A percentile compares a stretch with the other conserved stretches of the same genome.
These are phyloP conservation scores for Trichophyton mentagrophytes DNA, from an alignment of 2,329 filamentous ascomycete genomes.

Conservation along the genomic window DNA sequence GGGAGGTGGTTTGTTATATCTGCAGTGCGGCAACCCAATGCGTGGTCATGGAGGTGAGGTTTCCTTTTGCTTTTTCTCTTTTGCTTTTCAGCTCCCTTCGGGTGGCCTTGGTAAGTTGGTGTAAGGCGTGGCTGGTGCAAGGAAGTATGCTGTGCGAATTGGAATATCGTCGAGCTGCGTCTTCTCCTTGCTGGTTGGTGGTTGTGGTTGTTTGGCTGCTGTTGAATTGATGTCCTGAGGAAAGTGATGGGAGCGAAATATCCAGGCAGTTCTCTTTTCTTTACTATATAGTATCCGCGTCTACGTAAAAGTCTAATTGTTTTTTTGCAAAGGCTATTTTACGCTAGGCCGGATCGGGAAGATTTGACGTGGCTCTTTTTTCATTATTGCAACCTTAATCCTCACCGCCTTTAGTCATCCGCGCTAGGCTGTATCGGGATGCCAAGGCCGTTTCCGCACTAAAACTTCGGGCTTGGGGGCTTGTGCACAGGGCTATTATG, in stretches of 20 bases:
- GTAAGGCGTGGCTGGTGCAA: not conserved
- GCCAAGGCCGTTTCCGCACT: not conserved
- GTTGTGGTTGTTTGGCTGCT: not conserved
- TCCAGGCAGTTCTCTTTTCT: not conserved
- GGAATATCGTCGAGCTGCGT: too few relatives aligned
- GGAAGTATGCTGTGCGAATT: not conserved
- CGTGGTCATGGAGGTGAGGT: not conserved
- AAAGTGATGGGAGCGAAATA: not conserved
- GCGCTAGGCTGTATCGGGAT: not conserved
- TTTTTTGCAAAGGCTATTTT: not conserved
- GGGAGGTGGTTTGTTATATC: not conserved
- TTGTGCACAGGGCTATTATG: not conserved
- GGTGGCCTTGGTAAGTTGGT: not conserved
- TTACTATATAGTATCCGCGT: not conserved
- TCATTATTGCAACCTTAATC: not conserved
- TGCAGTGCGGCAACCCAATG: not conserved
- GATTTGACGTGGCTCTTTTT: not conserved
- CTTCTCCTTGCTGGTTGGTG: too few relatives aligned
- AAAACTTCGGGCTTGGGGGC: not conserved
- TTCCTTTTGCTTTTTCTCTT: not conserved
- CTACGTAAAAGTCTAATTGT: not conserved
- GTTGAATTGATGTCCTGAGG: not conserved
- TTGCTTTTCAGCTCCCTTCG: not conserved
- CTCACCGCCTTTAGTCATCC: conserved; percentile 1
- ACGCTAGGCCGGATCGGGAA: not conserved